Evolutionary conservation across 129 eudicot genomes (phyloP), one percentile per base, ranked within the genome.

Genomic region (Flaveria ramosissima): DNA sequence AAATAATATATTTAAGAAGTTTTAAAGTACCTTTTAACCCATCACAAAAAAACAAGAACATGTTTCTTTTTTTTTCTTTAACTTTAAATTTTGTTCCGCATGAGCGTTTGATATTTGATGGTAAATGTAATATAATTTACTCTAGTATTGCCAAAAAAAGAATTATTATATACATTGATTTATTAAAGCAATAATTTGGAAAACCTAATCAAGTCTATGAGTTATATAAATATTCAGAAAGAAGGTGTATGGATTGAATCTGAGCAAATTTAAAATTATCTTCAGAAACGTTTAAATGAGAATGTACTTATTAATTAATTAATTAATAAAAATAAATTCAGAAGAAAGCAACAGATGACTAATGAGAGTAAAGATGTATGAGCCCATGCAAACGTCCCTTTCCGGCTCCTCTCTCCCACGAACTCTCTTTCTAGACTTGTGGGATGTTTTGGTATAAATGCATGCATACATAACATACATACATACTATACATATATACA

Each of bases 311-410:
- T 32, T 79, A 48, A 48, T 48, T 48, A 15, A 14, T 48, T 48
- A 48, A 14, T 48, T 30, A 30, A 27, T 27, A 0, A 72, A 14
- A 69, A 57, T 78, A 81, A 85, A 52, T 75, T 72, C 67, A 73
- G 62, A 72, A 69, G 93, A 88, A 78, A 86, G 85, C 80, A 84
- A 89, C 91, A 71, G 78, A 48, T 48, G 53, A 48, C 14, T 4
- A 70, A 36, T 36, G 41, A 36, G 41, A 36, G 41, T 36, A 90
- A 86, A 61, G 83, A 75, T 56, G 39, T 74, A 69, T 67, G 83
- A 56, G 45, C 74, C 84, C 92, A 89, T 89, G 94, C 87, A 89
- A 77, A 86, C 87, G 94, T 89, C 94, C 86, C 89, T 89, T 89
- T 89, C 93, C 73, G 7, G 80, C 86, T 81, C 81, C 84, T 83